A percentile compares a stretch with the other conserved stretches of the same genome.
These are phyloP conservation scores for Rhizoctonia solani DNA, from an alignment of 1,284 basidiomycete genomes.

Conservation along the genomic window DNA sequence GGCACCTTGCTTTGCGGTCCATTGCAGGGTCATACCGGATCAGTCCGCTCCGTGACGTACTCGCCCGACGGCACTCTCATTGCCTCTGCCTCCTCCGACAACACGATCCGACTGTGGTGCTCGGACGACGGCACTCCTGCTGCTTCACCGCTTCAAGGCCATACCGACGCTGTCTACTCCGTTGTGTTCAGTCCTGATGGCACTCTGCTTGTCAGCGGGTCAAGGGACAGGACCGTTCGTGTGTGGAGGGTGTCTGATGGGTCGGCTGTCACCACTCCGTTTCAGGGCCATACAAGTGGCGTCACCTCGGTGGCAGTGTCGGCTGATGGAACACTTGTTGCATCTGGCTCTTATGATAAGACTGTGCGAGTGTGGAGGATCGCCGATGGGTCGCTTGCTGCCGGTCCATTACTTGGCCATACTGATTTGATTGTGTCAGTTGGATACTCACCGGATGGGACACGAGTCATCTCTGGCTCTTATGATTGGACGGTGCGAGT, in stretches of 20 bases:
- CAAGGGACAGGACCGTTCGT: no score
- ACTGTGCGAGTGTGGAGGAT: neutral
- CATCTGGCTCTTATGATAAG: neutral
- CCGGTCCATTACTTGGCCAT: no score
- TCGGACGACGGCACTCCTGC: no score
- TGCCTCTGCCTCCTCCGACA: no score
- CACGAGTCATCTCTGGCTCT: neutral
- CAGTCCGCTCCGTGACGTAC: no score
- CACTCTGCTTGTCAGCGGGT: slow-evolving; percentile 15
- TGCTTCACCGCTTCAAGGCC: neutral
- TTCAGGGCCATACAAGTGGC: slow-evolving; percentile 26
- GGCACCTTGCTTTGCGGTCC: no score
- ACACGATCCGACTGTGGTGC: no score
- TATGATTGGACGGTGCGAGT: no score
- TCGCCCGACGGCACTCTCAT: no score
- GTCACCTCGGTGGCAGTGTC: neutral
- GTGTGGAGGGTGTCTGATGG: neutral
- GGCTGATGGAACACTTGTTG: neutral
- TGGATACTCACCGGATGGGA: neutral
- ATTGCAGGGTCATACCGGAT: no score
- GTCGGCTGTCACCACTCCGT: neutral
- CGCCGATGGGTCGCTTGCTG: neutral
- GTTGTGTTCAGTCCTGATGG: slow-evolving; percentile 32
- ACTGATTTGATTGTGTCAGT: neutral
- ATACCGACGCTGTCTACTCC: neutral